Conservation (phyloP, 129 eudicot species). For the Flaveria linearis region DNA sequence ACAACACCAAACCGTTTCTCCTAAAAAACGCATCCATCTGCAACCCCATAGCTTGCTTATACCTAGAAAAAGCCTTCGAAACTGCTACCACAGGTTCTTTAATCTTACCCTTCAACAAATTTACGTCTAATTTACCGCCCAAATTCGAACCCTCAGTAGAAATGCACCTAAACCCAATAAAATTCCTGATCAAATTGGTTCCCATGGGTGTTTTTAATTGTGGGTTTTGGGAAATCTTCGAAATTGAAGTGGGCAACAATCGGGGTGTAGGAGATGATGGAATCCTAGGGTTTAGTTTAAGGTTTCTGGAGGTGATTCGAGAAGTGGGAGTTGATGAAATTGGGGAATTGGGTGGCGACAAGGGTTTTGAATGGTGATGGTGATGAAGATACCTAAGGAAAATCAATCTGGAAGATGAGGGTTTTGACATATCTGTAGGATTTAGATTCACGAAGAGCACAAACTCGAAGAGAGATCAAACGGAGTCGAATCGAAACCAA, state of each 20-base stretch:
- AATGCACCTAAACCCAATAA: no score
- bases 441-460: constrained; percentile 61
- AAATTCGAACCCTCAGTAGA: constrained; percentile 24
- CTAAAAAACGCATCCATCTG: neutral
- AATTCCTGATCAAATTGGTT: neutral
- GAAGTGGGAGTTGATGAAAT: no score
- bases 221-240: neutral
- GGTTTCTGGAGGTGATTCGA: no score
- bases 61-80: neutral
- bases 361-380: neutral
- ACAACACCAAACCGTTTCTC: constrained; percentile 30
- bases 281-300: no score
- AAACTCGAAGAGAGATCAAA: constrained; percentile 46
- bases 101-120: constrained; percentile 44
- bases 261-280: no score
- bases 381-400: no score
- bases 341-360: neutral
- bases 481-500: neutral
- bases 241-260: neutral
- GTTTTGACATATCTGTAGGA: neutral
- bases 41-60: neutral
- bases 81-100: constrained; percentile 52
- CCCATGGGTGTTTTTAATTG: neutral
- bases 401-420: neutral
- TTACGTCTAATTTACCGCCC: constrained; percentile 24